phyloP scores from a whole-genome alignment of 2,329 filamentous ascomycete genomes.

The Periconia sp. region DNA sequence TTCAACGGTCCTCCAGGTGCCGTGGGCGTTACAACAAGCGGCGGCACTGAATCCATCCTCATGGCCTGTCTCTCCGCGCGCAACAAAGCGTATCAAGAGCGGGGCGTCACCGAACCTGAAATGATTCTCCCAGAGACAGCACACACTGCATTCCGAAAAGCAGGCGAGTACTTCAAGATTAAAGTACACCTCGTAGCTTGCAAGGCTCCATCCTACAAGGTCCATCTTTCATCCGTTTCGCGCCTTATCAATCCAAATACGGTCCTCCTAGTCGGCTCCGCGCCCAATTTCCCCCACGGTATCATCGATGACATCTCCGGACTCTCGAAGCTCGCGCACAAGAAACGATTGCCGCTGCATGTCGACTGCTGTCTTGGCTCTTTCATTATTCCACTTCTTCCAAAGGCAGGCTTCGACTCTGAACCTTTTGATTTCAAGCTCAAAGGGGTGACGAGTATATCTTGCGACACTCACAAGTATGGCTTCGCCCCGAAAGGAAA shows the following conservation, averaged over 20 bases:
- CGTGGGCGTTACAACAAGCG: slow-evolving; percentile 87
- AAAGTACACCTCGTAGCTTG: slow-evolving; percentile 88
- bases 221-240: slow-evolving; percentile 76
- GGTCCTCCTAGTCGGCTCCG: slow-evolving; percentile 88
- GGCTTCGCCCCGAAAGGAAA: slow-evolving; percentile 98
- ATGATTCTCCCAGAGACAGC: slow-evolving; percentile 97
- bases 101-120: slow-evolving; percentile 89
- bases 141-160: slow-evolving; percentile 96
- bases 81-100: slow-evolving; percentile 85
- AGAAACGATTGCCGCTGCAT: slow-evolving; percentile 83
- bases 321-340: slow-evolving; percentile 81
- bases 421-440: slow-evolving; percentile 92
- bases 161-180: slow-evolving; percentile 94
- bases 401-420: slow-evolving; percentile 90
- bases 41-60: slow-evolving; percentile 94
- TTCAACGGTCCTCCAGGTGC: slow-evolving; percentile 89
- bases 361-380: slow-evolving; percentile 98
- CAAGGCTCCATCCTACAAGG: slow-evolving; percentile 84
- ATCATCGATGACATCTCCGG: slow-evolving; percentile 94
- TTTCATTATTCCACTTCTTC: slow-evolving; percentile 90
- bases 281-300: slow-evolving; percentile 97
- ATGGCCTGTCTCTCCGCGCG: slow-evolving; percentile 92
- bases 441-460: slow-evolving; percentile 93
- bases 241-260: slow-evolving; percentile 95
- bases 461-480: slow-evolving; percentile 98